Conservation (phyloP, 1,139 yeast genomes). For the Wickerhamiella infanticola region DNA sequence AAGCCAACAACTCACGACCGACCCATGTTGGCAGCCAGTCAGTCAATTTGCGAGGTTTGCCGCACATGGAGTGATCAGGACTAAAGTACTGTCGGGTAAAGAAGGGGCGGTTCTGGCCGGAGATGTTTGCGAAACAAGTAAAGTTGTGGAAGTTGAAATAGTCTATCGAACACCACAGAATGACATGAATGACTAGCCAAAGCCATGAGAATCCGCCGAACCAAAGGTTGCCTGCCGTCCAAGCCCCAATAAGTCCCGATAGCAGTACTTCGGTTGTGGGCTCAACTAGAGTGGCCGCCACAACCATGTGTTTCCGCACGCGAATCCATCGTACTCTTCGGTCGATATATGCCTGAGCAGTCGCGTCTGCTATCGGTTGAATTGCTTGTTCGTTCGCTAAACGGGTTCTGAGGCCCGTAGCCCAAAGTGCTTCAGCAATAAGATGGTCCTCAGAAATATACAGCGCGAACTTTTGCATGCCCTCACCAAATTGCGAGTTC, state of each 20-base stretch:
- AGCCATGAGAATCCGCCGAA: conserved; percentile 21
- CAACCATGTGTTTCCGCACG: conserved; percentile 80
- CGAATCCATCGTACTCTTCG: conserved; percentile 76
- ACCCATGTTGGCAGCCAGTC: conserved; percentile 44
- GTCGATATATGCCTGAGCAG: conserved; percentile 38
- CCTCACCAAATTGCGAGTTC: conserved; percentile 21
- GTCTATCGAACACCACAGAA: conserved; percentile 55
- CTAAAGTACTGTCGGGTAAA: conserved; percentile 19
- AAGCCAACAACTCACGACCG: conserved; percentile 54
- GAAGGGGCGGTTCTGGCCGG: conserved; percentile 16
- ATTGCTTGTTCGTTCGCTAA: conserved; percentile 65
- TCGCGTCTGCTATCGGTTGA: conserved; percentile 51
- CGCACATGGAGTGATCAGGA: conserved; percentile 9
- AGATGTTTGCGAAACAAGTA: conserved; percentile 24
- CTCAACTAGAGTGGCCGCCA: conserved; percentile 68
- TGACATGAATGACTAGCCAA: conserved; percentile 34
- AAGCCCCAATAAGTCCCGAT: conserved; percentile 48
- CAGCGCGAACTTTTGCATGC: conserved; percentile 57
- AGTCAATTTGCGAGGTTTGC: conserved; percentile 8
- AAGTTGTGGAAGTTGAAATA: conserved; percentile 40
- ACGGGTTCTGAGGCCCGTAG: conserved; percentile 55
- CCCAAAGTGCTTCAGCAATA: conserved; percentile 83
- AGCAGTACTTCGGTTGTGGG: conserved; percentile 73
- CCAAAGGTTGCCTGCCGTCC: conserved; percentile 38
- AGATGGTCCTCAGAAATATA: conserved; percentile 88